A percentile compares a stretch with the other conserved stretches of the same genome.
Evolutionary conservation across 225 moss, liverwort and hornwort species (phyloP).

Genomic region (Thuidium tamariscinum): DNA sequence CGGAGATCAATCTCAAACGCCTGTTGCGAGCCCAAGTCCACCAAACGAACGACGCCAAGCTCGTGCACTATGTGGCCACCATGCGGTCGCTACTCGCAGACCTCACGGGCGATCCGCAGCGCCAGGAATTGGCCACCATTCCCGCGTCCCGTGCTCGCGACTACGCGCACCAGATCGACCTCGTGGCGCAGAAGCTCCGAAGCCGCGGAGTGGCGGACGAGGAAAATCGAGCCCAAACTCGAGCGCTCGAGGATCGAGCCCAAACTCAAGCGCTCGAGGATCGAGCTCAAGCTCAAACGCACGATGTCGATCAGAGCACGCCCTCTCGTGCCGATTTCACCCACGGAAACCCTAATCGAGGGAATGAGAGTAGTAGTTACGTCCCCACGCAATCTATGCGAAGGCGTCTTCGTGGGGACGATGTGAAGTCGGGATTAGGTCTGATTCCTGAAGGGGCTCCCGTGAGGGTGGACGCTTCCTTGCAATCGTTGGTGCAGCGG

Average conservation of each 20-base stretch:
- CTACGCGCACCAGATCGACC: slow-evolving; percentile 62
- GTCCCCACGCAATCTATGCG: slow-evolving; percentile 20
- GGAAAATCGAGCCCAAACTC: not conserved
- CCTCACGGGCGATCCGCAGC: slow-evolving; percentile 60
- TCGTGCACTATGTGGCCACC: slow-evolving; percentile 73
- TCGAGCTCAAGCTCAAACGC: not conserved
- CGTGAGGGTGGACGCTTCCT: slow-evolving; percentile 42
- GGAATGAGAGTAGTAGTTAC: not conserved
- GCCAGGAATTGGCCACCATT: slow-evolving; percentile 47
- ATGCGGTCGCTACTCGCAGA: slow-evolving; percentile 66
- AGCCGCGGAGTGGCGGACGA: not conserved
- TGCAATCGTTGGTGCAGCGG: slow-evolving; percentile 53
- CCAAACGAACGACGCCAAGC: slow-evolving; percentile 64
- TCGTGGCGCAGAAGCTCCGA: slow-evolving; percentile 53
- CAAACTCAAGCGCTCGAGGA: not conserved
- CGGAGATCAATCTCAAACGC: slow-evolving; percentile 51
- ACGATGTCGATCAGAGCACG: not conserved
- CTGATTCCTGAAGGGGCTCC: not conserved
- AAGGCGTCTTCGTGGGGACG: slow-evolving; percentile 45
- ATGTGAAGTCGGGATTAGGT: not conserved
- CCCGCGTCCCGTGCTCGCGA: slow-evolving; percentile 50
- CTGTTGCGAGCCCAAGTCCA: slow-evolving; percentile 50
- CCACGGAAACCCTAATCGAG: not conserved
- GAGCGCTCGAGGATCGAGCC: not conserved
- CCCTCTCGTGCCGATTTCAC: not conserved